phyloP scores from a whole-genome alignment of 768 basidiomycete genomes.

The Leucosporidium scottii region DNA sequence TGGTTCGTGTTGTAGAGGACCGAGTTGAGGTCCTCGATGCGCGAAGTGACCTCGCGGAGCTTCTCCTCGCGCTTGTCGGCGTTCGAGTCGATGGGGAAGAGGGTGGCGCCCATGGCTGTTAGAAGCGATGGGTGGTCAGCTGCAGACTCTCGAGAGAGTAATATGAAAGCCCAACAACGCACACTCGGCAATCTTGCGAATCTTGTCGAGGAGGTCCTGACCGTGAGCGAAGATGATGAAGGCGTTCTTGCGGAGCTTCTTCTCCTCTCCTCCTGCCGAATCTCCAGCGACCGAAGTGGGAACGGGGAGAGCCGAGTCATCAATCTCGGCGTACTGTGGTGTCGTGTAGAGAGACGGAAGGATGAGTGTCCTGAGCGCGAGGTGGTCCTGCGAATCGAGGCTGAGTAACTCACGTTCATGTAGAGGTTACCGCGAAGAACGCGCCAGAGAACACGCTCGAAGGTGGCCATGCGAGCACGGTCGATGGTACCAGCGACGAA shows the following conservation, averaged over 20 bases:
- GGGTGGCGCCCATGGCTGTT: conserved; percentile 80
- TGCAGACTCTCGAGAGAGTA: background rate
- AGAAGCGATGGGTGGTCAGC: background rate
- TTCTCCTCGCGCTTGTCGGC: conserved; percentile 85
- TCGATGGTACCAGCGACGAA: conserved; percentile 97
- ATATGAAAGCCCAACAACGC: background rate
- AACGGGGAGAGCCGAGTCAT: conserved; percentile 84
- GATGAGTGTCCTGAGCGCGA: background rate
- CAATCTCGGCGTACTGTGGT: conserved; percentile 69
- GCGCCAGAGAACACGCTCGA: conserved; percentile 97
- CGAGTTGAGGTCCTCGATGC: conserved; percentile 83
- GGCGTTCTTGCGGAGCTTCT: conserved; percentile 85
- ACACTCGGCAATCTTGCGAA: conserved; percentile 90
- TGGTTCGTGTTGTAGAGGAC: conserved; percentile 82
- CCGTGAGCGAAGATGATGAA: conserved; percentile 99
- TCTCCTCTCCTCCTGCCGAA: conserved; percentile 39
- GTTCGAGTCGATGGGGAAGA: conserved; percentile 93
- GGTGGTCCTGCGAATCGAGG: background rate
- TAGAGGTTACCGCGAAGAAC: conserved; percentile 94
- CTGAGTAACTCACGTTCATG: conserved; percentile 63
- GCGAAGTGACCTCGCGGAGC: conserved; percentile 74
- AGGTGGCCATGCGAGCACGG: conserved; percentile 78
- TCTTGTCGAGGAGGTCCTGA: conserved; percentile 82
- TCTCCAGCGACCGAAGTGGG: conserved; percentile 51
- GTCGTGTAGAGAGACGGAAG: background rate